Percentiles rank a stretch among this genome's conserved stretches.
Evolutionary conservation across 1,284 basidiomycete species (phyloP).

Genomic region (Athelia psychrophila): DNA sequence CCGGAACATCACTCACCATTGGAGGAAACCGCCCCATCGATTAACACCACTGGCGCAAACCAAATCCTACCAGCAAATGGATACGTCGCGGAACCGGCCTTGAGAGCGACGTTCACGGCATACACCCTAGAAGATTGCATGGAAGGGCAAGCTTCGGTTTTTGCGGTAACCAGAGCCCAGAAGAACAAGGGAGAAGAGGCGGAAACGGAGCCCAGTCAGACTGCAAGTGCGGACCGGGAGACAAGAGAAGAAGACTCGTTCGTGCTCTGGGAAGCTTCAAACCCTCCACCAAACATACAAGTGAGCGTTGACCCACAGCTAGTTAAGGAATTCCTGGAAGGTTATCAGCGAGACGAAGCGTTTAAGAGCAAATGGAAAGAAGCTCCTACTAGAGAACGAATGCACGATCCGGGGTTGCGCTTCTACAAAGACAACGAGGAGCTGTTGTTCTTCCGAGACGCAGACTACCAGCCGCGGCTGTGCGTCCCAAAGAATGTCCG

Average conservation of each 20-base stretch:
- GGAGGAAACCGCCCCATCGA: background rate
- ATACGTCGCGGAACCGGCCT: background rate
- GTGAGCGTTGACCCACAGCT: background rate
- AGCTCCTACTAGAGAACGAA: background rate
- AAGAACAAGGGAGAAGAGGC: no score
- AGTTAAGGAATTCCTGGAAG: background rate
- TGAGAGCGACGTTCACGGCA: background rate
- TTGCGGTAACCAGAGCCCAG: background rate
- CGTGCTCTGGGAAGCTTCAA: background rate
- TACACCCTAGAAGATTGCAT: background rate
- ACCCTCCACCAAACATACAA: background rate
- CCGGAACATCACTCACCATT: slow-evolving; percentile 8
- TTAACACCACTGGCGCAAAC: slow-evolving; percentile 2
- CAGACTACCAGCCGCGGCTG: slow-evolving; percentile 13
- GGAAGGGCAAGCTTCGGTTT: background rate
- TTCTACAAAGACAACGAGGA: slow-evolving; percentile 13
- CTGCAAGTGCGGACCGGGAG: slow-evolving; percentile 17
- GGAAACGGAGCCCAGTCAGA: background rate
- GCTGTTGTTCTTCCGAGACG: slow-evolving; percentile 19
- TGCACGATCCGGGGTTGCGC: slow-evolving; percentile 4
- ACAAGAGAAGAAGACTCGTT: background rate
- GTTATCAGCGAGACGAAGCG: background rate
- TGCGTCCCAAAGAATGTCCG: slow-evolving; percentile 14
- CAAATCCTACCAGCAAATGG: slow-evolving; percentile 1
- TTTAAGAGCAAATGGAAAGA: slow-evolving; percentile 4